Conservation (phyloP, 768 basidiomycete species). For the Sporobolomyces pararoseus region DNA sequence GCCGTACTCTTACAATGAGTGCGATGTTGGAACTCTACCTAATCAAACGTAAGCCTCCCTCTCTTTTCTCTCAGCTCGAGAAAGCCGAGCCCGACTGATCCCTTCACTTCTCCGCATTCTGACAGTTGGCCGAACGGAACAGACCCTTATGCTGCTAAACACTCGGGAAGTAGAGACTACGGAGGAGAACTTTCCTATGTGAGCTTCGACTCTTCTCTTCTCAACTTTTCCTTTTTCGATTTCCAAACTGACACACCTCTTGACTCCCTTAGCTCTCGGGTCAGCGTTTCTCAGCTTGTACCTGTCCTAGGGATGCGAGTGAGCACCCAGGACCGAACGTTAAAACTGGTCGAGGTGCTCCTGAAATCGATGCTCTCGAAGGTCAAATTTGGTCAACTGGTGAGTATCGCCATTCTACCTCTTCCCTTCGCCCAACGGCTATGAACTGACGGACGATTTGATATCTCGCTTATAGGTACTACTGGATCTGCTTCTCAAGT, state of each 20-base stretch:
- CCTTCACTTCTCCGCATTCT: too few relatives aligned
- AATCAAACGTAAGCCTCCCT: conserved; percentile 62
- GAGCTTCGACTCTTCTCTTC: background rate
- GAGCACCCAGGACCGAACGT: conserved; percentile 67
- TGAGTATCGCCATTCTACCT: background rate
- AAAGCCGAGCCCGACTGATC: background rate
- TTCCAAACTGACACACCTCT: too few relatives aligned
- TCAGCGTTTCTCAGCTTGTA: conserved; percentile 81
- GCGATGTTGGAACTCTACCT: conserved; percentile 80
- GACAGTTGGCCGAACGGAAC: conserved; percentile 60
- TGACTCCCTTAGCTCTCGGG: conserved; percentile 82
- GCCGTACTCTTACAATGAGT: conserved; percentile 60
- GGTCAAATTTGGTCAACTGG: conserved; percentile 54
- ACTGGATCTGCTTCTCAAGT: conserved; percentile 50
- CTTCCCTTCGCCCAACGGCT: background rate
- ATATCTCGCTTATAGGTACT: background rate
- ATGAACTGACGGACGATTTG: too few relatives aligned
- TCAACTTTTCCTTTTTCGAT: conserved; percentile 50
- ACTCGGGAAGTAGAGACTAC: conserved; percentile 50
- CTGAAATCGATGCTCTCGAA: conserved; percentile 76
- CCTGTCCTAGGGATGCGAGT: conserved; percentile 68
- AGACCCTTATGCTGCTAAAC: conserved; percentile 58
- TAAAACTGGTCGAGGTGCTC: conserved; percentile 64
- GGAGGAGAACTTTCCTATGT: conserved; percentile 43
- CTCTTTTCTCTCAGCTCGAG: background rate